These are phyloP conservation scores for Botrytis pseudocinerea DNA, from an alignment of 2,329 filamentous ascomycete species.

Conservation along the genomic window DNA sequence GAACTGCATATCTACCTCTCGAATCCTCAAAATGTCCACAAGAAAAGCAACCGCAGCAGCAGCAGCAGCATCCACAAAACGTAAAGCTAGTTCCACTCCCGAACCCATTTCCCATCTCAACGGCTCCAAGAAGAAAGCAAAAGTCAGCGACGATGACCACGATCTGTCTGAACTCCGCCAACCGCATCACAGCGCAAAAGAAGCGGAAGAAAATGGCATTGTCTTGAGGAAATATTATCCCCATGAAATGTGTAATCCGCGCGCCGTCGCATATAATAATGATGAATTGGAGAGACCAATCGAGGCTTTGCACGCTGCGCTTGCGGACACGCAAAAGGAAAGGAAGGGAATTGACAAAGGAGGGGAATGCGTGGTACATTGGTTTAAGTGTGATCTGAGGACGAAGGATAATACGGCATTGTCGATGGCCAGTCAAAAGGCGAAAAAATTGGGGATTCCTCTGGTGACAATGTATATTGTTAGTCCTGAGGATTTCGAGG, in stretches of 20 bases:
- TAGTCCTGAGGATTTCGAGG: slow-evolving; percentile 81
- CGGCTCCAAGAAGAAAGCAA: slow-evolving; percentile 32
- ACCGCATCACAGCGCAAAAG: slow-evolving; percentile 40
- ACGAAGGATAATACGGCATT: slow-evolving; percentile 72
- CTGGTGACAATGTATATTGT: slow-evolving; percentile 77
- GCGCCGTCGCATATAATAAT: slow-evolving; percentile 72
- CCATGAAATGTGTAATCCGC: slow-evolving; percentile 78
- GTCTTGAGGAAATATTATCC: slow-evolving; percentile 78
- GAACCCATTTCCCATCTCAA: slow-evolving; percentile 21
- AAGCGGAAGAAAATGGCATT: slow-evolving; percentile 56
- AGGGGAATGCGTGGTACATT: slow-evolving; percentile 73
- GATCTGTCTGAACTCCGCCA: slow-evolving; percentile 31
- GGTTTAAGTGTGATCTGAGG: slow-evolving; percentile 85
- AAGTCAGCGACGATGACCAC: slow-evolving; percentile 26
- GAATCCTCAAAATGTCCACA: slow-evolving; percentile 27
- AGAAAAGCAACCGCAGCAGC: slow-evolving; percentile 26
- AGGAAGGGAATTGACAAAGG: slow-evolving; percentile 52
- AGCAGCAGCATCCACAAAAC: slow-evolving; percentile 28
- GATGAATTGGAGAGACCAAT: slow-evolving; percentile 72
- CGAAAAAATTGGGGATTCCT: slow-evolving; percentile 67
- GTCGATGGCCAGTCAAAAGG: slow-evolving; percentile 63
- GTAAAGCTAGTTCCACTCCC: slow-evolving; percentile 31
- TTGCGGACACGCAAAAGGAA: slow-evolving; percentile 58
- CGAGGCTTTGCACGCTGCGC: slow-evolving; percentile 61
- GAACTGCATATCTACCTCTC: neutral